Percentiles rank a stretch among this genome's conserved stretches.
Evolutionary conservation across 768 basidiomycete genomes (phyloP).

Genomic region (Cytidiella melzeri): DNA sequence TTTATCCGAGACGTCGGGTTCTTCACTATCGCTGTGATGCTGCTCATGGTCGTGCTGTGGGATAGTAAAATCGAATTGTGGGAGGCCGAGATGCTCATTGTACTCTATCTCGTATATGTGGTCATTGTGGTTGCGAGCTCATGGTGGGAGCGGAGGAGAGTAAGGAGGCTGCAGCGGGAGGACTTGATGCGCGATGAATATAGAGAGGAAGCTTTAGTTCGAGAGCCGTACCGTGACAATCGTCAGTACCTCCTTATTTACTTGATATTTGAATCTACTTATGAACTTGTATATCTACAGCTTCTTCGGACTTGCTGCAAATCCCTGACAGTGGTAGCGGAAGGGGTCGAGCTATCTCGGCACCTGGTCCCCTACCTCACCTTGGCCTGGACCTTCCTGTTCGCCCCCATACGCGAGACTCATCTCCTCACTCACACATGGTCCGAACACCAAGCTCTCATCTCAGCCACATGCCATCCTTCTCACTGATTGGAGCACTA

Average conservation of each 20-base stretch:
- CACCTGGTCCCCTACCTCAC: conserved; percentile 30
- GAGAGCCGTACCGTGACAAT: conserved; percentile 56
- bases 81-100: conserved; percentile 71
- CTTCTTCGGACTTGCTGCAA: too few relatives aligned
- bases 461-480: conserved; percentile 62
- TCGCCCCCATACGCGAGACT: conserved; percentile 40
- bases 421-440: conserved; percentile 36
- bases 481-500: conserved; percentile 90
- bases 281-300: conserved; percentile 11
- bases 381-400: conserved; percentile 33
- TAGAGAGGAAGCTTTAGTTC: conserved; percentile 38
- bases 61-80: conserved; percentile 66
- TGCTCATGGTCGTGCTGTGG: conserved; percentile 71
- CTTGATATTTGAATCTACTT: too few relatives aligned
- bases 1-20: conserved; percentile 95
- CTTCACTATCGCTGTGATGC: conserved; percentile 75
- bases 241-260: conserved; percentile 35
- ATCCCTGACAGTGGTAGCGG: conserved; percentile 1
- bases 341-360: conserved; percentile 34
- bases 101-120: conserved; percentile 75
- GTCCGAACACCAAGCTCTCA: conserved; percentile 19
- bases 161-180: conserved; percentile 41
- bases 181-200: conserved; percentile 55
- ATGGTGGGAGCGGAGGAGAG: conserved; percentile 65
- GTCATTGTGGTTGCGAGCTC: conserved; percentile 64